These are phyloP conservation scores for Eutrema yunnanense DNA, from an alignment of 345 rosid species.

Conservation along the genomic window DNA sequence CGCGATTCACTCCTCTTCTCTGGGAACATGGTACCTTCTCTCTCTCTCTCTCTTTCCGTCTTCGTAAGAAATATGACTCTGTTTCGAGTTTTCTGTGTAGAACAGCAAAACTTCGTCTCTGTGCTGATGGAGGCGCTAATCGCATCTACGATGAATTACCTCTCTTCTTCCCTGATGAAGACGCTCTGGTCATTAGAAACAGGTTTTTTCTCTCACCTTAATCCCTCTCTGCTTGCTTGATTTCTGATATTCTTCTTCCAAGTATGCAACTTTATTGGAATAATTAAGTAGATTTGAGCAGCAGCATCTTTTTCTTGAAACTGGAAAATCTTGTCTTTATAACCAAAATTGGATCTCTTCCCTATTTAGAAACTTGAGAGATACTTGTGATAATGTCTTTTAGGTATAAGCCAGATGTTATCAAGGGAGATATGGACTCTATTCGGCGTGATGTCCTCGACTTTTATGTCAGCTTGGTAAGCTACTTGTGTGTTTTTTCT, in stretches of 20 bases:
- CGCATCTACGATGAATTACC: constrained; percentile 91
- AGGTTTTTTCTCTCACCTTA: constrained; percentile 36
- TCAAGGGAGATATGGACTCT: constrained; percentile 98
- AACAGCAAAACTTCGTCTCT: constrained; percentile 74
- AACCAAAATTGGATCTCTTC: not conserved
- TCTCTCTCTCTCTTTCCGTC: not conserved
- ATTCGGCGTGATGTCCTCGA: constrained; percentile 54
- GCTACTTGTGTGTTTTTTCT: not conserved
- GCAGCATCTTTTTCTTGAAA: not conserved
- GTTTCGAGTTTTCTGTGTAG: constrained; percentile 30
- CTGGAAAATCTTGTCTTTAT: not conserved
- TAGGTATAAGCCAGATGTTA: constrained; percentile 76
- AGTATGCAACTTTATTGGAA: too few species aligned
- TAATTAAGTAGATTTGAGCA: not conserved
- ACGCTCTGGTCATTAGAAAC: constrained; percentile 45
- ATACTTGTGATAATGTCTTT: not conserved
- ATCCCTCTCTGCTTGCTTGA: too few species aligned
- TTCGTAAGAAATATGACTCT: not conserved
- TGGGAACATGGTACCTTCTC: constrained; percentile 67
- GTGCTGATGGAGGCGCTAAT: constrained; percentile 99
- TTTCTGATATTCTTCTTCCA: too few species aligned
- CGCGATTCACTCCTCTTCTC: constrained; percentile 70
- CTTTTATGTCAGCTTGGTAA: constrained; percentile 61
- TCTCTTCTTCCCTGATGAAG: constrained; percentile 51
- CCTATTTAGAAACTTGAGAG: not conserved